These are phyloP conservation scores for Takakia lepidozioides DNA, from an alignment of 225 moss, liverwort and hornwort genomes.

Conservation along the genomic window DNA sequence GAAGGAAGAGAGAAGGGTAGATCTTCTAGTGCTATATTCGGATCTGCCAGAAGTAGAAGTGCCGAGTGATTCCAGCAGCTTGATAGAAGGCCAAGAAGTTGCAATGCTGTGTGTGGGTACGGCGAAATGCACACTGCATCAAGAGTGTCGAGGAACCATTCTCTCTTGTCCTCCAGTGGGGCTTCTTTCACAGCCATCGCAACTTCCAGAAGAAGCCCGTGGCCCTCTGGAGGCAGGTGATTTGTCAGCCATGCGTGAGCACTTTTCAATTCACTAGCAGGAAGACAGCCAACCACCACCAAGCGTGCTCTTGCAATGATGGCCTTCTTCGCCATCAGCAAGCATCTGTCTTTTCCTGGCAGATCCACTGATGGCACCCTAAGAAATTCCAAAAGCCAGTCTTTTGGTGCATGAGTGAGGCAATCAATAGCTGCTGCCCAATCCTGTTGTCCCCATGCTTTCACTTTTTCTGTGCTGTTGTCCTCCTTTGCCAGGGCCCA, in stretches of 20 bases:
- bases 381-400: constrained; percentile 29
- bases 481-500: too few relatives aligned
- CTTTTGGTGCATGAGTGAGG: constrained; percentile 13
- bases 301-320: background rate
- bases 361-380: constrained; percentile 14
- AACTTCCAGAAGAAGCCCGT: constrained; percentile 18
- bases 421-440: constrained; percentile 29
- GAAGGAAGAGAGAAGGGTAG: constrained; percentile 28
- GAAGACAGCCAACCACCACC: background rate
- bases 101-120: constrained; percentile 20
- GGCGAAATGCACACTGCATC: constrained; percentile 25
- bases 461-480: background rate
- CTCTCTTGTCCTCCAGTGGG: constrained; percentile 16
- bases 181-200: constrained; percentile 19
- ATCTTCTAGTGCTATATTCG: constrained; percentile 19
- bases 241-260: background rate
- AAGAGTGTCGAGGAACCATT: constrained; percentile 31
- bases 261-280: background rate
- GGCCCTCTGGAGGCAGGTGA: constrained; percentile 8
- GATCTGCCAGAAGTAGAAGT: constrained; percentile 20
- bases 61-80: constrained; percentile 22
- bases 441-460: constrained; percentile 4
- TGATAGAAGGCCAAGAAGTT: constrained; percentile 25
- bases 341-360: background rate
- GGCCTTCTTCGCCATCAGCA: background rate